phyloP scores from a whole-genome alignment of 2,329 filamentous ascomycete species.

The Apiospora rasikravindrae region DNA sequence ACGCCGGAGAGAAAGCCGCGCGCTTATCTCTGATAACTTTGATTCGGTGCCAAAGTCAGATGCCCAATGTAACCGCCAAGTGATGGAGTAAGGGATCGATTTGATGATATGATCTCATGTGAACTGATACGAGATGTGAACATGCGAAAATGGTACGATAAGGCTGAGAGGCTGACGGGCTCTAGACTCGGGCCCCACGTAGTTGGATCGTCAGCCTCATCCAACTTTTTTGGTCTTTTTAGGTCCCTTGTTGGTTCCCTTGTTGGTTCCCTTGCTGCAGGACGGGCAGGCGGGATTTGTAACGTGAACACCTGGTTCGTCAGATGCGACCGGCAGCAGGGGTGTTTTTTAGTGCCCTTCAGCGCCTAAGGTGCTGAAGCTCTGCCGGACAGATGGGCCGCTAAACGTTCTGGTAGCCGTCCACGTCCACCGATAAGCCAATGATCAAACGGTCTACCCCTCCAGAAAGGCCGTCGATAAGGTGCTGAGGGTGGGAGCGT shows the following conservation, averaged over 20 bases:
- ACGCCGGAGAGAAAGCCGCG: neutral
- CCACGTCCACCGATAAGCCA: neutral
- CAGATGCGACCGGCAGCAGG: neutral
- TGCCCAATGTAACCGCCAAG: neutral
- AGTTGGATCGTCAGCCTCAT: conserved; percentile 2
- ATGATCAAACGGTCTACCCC: conserved; percentile 2
- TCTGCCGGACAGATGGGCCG: conserved; percentile 8
- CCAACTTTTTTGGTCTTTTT: neutral
- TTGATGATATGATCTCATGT: conserved; percentile 4
- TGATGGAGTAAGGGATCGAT: conserved; percentile 1
- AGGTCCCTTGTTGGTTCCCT: neutral
- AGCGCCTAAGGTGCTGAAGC: conserved; percentile 2
- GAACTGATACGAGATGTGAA: neutral
- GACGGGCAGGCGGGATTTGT: conserved; percentile 11
- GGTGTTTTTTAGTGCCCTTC: neutral
- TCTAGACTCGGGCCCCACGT: conserved; percentile 1
- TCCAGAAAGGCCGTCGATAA: neutral
- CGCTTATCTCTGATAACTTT: neutral
- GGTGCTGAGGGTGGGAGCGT: conserved; percentile 13
- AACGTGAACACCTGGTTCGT: conserved; percentile 13
- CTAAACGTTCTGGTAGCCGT: conserved; percentile 3
- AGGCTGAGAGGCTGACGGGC: conserved; percentile 13
- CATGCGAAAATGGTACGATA: conserved; percentile 14
- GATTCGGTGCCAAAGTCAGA: neutral
- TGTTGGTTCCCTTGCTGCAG: neutral